Conservation (phyloP, 441 rosid genomes). For the Pelargonium fulgidum region DNA sequence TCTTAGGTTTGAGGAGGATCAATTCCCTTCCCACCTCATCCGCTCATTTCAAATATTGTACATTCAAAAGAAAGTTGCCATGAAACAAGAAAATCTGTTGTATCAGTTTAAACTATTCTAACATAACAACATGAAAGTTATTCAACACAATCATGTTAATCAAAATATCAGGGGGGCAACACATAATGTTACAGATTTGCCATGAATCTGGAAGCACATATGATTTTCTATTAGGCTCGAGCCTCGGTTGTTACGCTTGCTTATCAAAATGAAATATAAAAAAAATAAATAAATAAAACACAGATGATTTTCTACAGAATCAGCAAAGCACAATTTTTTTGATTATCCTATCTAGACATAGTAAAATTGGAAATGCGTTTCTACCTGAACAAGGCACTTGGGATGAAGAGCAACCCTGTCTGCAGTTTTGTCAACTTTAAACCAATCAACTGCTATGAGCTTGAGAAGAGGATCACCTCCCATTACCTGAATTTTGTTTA, state of each 20-base stretch:
- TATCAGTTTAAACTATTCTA: background rate
- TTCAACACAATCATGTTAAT: background rate
- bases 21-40: background rate
- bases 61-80: background rate
- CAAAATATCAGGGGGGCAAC: background rate
- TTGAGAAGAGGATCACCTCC: slow-evolving; percentile 93
- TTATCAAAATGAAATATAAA: too few relatives aligned
- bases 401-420: slow-evolving; percentile 79
- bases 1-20: background rate
- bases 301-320: too few relatives aligned
- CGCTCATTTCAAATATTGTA: background rate
- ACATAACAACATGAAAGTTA: background rate
- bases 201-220: background rate
- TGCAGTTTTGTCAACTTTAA: slow-evolving; percentile 61
- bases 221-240: too few relatives aligned
- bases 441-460: slow-evolving; percentile 92
- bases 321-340: background rate
- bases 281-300: too few relatives aligned
- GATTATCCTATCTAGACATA: background rate
- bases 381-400: slow-evolving; percentile 83
- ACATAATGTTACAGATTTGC: slow-evolving; percentile 1
- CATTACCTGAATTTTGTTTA: slow-evolving; percentile 46
- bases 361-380: slow-evolving; percentile 6
- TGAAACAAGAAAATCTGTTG: background rate
- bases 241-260: too few relatives aligned